Base-by-base conservation (phyloP, 139 green algal species). In the Zygnema circumcarinatum region DNA sequence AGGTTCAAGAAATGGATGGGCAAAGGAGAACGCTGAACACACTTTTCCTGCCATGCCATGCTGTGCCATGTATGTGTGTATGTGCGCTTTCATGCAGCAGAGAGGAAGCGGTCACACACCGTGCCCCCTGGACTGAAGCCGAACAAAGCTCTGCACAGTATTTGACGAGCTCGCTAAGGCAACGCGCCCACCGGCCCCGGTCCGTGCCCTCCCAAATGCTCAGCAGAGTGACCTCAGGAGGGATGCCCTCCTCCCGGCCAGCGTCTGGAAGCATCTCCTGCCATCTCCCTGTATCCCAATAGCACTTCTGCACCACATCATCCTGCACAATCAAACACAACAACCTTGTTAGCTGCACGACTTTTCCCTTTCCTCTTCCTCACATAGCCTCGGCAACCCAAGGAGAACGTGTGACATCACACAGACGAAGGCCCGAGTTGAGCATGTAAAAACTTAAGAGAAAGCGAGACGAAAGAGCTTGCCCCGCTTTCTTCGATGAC, bases 231-330 rank as follows among this genome's bases (percentile, higher is more conserved):
- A 88, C 72, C 0, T 76, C 52, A 31, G 68, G 33, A n/a, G 56
- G 62, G 7, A 41, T 38, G 11, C 69, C 31, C 41, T 38, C 78
- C 20, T 39, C 31, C 31, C 42, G 35, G 11, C 84, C 1, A 90
- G 87, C 47, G 93, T 89, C 41, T 74, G 87, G 53, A 87, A 90
- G 92, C 92, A 96, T 1, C 89, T 79, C 2, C 94, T 74, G 94
- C 93, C 93, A 97, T 39, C 93, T 91, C 0, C 94, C 94, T 89
- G 95, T 96, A 89, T 98, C 95, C 94, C 95, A 97, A 83, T 93
- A 96, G 75, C 89, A 93, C 47, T 84, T 83, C 2, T 79, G 40
- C 82, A 93, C 75, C n/a, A 94, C 80, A 40, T 92, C 85, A 2
- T 83, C 81, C 84, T 89, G 84, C 38, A 85, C 22, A 38, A 72